phyloP scores from a whole-genome alignment of 495 filamentous ascomycete genomes.

The Neurospora sp. region DNA sequence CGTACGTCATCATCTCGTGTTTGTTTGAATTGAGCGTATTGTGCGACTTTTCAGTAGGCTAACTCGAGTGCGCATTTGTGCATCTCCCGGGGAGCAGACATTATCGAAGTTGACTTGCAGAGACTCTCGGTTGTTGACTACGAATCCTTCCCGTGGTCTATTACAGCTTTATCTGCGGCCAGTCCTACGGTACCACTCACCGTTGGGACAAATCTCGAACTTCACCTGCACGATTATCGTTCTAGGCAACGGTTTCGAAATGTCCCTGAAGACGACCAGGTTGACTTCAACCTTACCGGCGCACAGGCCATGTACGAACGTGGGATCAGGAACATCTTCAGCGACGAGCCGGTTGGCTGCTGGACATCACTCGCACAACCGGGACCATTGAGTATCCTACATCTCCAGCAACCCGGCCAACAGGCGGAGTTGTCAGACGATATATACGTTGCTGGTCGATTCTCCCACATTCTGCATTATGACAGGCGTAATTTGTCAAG shows the following conservation, averaged over 20 bases:
- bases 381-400: constrained; percentile 71
- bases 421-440: constrained; percentile 44
- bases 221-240: constrained; percentile 79
- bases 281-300: constrained; percentile 16
- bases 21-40: not conserved
- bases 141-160: constrained; percentile 70
- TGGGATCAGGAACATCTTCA: constrained; percentile 18
- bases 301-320: constrained; percentile 25
- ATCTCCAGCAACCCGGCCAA: constrained; percentile 49
- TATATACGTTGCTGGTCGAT: constrained; percentile 79
- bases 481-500: constrained; percentile 79
- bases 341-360: constrained; percentile 35
- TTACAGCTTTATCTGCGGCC: constrained; percentile 73
- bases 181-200: constrained; percentile 65
- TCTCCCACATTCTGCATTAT: constrained; percentile 82
- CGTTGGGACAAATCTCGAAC: constrained; percentile 69
- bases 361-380: constrained; percentile 74
- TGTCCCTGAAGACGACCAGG: constrained; percentile 8
- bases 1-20: constrained; percentile 29
- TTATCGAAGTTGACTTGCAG: constrained; percentile 77
- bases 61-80: not conserved
- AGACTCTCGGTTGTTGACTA: constrained; percentile 62
- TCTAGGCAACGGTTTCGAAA: constrained; percentile 12
- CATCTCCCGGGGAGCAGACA: constrained; percentile 23
- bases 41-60: not conserved